phyloP scores from a whole-genome alignment of 495 filamentous ascomycete genomes.

The Glonium stellatum region DNA sequence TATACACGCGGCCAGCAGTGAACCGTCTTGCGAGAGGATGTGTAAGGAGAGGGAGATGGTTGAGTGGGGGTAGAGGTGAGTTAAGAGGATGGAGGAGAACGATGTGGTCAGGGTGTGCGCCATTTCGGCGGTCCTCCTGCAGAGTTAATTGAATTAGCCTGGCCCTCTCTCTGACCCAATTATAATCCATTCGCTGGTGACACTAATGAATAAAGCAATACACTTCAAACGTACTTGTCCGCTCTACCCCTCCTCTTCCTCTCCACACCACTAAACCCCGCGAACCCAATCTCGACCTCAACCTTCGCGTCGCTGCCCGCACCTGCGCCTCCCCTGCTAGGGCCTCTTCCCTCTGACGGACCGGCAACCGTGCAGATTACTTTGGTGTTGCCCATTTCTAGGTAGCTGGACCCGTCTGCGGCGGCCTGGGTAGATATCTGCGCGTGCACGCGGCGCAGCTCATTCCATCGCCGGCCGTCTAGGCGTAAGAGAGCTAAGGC shows the following conservation, averaged over 20 bases:
- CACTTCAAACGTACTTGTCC: conserved; percentile 59
- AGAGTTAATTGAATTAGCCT: not conserved
- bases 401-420: conserved; percentile 81
- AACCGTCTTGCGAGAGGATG: conserved; percentile 85
- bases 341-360: conserved; percentile 56
- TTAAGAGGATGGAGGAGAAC: conserved; percentile 68
- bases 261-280: conserved; percentile 82
- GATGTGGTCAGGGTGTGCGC: conserved; percentile 65
- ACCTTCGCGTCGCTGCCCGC: conserved; percentile 52
- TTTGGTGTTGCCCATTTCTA: conserved; percentile 95
- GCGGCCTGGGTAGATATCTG: conserved; percentile 87
- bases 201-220: not conserved
- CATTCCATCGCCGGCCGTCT: conserved; percentile 96
- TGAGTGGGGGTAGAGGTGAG: conserved; percentile 81
- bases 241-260: conserved; percentile 63
- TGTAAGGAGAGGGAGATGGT: conserved; percentile 77
- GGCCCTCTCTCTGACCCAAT: not conserved
- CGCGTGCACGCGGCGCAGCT: conserved; percentile 80
- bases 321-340: conserved; percentile 40
- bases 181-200: not conserved
- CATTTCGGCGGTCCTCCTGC: conserved; percentile 73
- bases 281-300: conserved; percentile 75
- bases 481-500: conserved; percentile 78
- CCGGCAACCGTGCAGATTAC: conserved; percentile 88
- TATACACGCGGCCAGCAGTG: conserved; percentile 77